Conservation (phyloP, 1,139 yeast species). For the Debaryomyces singareniensis region DNA sequence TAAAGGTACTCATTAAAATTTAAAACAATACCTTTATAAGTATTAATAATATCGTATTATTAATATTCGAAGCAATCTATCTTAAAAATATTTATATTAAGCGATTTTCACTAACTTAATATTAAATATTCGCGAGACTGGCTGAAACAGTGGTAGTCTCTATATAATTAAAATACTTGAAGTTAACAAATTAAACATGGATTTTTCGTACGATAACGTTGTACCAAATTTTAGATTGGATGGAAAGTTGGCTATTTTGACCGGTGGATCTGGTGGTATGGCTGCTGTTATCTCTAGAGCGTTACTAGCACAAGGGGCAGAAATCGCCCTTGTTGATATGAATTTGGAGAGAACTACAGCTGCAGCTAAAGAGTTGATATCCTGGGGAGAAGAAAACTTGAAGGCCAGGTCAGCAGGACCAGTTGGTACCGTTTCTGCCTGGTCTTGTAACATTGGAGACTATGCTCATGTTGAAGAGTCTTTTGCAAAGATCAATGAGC, state of each 20-base stretch:
- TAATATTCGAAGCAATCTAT: too few relatives aligned
- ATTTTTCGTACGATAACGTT: conserved; percentile 35
- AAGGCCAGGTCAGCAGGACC: conserved; percentile 29
- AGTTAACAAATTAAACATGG: conserved; percentile 7
- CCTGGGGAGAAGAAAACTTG: conserved; percentile 47
- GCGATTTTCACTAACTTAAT: too few relatives aligned
- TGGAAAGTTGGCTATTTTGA: conserved; percentile 65
- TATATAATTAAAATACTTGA: too few relatives aligned
- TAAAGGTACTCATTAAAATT: too few relatives aligned
- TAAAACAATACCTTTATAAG: too few relatives aligned
- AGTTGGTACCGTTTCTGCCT: conserved; percentile 52
- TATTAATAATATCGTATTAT: too few relatives aligned
- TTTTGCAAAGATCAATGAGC: conserved; percentile 43
- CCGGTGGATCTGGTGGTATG: conserved; percentile 83
- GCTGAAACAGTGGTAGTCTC: too few relatives aligned
- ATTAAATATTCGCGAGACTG: too few relatives aligned
- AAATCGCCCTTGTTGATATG: conserved; percentile 70
- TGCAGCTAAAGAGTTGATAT: conserved; percentile 52
- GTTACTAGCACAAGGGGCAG: conserved; percentile 64
- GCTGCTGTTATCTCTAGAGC: conserved; percentile 65
- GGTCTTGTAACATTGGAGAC: conserved; percentile 75
- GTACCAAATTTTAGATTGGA: conserved; percentile 58
- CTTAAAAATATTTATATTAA: too few relatives aligned
- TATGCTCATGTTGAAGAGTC: conserved; percentile 53
- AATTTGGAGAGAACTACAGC: conserved; percentile 52